Base-by-base conservation (phyloP, 2,329 filamentous ascomycete genomes). In the Grosmannia clavigera region DNA sequence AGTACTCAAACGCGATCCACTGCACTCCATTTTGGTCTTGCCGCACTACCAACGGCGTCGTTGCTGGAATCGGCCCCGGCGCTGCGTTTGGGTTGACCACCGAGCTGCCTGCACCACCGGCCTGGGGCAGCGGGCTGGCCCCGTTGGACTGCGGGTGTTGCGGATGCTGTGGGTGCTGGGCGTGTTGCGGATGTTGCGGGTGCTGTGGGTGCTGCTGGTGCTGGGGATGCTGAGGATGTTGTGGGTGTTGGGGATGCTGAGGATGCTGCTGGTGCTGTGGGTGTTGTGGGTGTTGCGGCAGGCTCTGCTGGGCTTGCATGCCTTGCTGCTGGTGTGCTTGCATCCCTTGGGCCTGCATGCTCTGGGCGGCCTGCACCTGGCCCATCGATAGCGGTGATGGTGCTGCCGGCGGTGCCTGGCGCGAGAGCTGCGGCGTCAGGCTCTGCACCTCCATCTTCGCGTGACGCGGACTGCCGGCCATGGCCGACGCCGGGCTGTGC, bases 1-100 rank as follows among this genome's bases (percentile, higher is more conserved):
- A 97, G 72, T 99, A 99, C 72, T 99, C 94, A 64, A 97, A 99
- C 0, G 91, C 91, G 68, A 97, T 97, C 94, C 94, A 97, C 73
- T 97, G 94, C 7, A 97, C 92, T 10, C 94, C 94, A 66, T 96
- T 97, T 69, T 90, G 88, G 68, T 97, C 94, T 73, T 97, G 92
- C 65, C 92, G 81, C 29, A 97, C 92, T 10, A 97, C 92, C 10
- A 96, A 78, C 0, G 94, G 94, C 0, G 94, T 97, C 3, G 94
- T 99, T 0, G 94, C 94, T 14, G 94, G 94, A 67, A 99, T 99
- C 0, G 94, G 94, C 2, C 94, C 94, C 7, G 94, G 94, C 1
- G 94, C 94, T 43, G 92, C 91, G 68, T 92, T 96, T 12, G 91
- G 86, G 70, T 94, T 95, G 38, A 90, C 62, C 14, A 63, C 61